Conservation (phyloP, 805 yeast species). For the Yamadazyma sp. region DNA sequence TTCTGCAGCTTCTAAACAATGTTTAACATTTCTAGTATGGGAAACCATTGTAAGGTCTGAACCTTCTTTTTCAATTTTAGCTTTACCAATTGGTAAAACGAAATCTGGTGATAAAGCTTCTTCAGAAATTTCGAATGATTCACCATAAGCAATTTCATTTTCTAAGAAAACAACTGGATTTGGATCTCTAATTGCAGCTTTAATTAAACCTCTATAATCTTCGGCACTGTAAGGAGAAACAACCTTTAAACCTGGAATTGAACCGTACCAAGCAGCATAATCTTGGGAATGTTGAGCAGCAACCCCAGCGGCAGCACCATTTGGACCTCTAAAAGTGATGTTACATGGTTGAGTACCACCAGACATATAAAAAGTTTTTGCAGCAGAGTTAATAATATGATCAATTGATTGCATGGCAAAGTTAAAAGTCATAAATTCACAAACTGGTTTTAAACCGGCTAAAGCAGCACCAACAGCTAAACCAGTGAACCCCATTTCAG, state of each 20-base stretch:
- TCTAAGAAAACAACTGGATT: constrained; percentile 95
- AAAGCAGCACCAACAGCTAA: constrained; percentile 94
- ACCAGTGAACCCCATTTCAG: constrained; percentile 99
- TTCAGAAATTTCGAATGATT: constrained; percentile 82
- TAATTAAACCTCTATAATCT: constrained; percentile 92
- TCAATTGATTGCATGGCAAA: constrained; percentile 99
- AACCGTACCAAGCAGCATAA: constrained; percentile 96
- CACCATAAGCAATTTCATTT: constrained; percentile 94
- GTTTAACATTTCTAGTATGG: constrained; percentile 87
- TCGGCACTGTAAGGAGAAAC: constrained; percentile 93
- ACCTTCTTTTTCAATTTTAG: constrained; percentile 94
- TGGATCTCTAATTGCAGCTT: constrained; percentile 98
- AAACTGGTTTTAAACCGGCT: constrained; percentile 92
- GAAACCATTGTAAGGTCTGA: constrained; percentile 84
- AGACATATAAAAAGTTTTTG: constrained; percentile 98
- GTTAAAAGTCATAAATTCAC: constrained; percentile 99
- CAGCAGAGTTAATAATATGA: constrained; percentile 97
- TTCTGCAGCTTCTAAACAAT: constrained; percentile 89
- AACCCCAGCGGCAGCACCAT: constrained; percentile 99
- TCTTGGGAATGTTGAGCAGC: constrained; percentile 99
- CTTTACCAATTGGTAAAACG: constrained; percentile 90
- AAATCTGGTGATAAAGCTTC: constrained; percentile 88
- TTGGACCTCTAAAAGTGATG: constrained; percentile 98
- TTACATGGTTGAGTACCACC: constrained; percentile 98
- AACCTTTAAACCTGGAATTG: constrained; percentile 97